phyloP scores from a whole-genome alignment of 306 rosid genomes.

The Sindora glabra region DNA sequence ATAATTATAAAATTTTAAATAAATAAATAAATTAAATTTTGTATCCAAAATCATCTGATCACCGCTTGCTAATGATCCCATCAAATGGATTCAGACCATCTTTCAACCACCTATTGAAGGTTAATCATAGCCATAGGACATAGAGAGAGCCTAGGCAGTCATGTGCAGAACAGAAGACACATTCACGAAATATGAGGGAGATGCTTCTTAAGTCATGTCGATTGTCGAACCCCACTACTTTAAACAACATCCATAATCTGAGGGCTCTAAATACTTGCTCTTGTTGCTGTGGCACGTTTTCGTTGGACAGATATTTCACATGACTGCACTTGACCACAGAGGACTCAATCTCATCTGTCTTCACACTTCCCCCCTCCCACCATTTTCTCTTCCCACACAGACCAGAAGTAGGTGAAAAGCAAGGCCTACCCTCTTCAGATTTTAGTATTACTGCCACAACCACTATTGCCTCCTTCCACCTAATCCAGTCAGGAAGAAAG shows the following conservation, averaged over 20 bases:
- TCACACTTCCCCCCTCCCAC: neutral
- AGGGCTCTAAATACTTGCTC: neutral
- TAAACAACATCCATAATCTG: neutral
- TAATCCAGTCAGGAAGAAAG: constrained; percentile 28
- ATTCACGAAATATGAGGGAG: neutral
- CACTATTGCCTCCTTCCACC: constrained; percentile 29
- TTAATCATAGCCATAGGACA: too few relatives aligned
- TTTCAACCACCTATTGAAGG: too few relatives aligned
- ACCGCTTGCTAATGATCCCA: too few relatives aligned
- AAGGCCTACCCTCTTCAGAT: neutral
- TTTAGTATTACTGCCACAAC: constrained; percentile 15
- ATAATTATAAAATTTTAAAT: too few relatives aligned
- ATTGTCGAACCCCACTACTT: neutral
- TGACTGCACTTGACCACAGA: constrained; percentile 13
- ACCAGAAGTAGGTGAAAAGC: constrained; percentile 40
- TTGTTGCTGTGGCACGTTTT: neutral
- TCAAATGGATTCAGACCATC: too few relatives aligned
- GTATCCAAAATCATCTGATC: too few relatives aligned
- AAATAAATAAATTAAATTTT: too few relatives aligned
- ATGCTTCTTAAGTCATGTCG: neutral
- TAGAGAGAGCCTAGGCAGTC: neutral
- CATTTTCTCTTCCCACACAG: neutral
- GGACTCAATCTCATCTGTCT: constrained; percentile 7
- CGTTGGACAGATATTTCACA: neutral
- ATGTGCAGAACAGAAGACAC: neutral